phyloP scores from a whole-genome alignment of 768 basidiomycete species.

The Russula abietina region DNA sequence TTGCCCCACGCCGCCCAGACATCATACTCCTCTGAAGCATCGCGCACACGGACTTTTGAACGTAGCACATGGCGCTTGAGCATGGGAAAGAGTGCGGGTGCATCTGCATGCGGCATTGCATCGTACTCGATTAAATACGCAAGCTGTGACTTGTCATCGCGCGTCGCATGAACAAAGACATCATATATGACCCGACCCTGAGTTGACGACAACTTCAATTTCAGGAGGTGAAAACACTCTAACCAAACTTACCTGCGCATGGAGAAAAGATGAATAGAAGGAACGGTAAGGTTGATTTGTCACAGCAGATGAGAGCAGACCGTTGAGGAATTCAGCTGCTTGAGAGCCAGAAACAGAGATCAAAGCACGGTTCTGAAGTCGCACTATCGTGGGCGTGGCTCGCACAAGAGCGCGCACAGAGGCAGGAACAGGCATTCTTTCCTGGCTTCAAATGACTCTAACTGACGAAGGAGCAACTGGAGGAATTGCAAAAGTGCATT shows the following conservation, averaged over 20 bases:
- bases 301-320: slow-evolving; percentile 54
- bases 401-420: slow-evolving; percentile 41
- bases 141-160: slow-evolving; percentile 37
- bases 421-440: slow-evolving; percentile 34
- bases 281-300: slow-evolving; percentile 42
- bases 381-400: slow-evolving; percentile 44
- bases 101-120: slow-evolving; percentile 39
- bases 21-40: slow-evolving; percentile 71
- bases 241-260: slow-evolving; percentile 58
- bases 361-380: slow-evolving; percentile 57
- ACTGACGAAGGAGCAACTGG: too few species aligned
- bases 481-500: not conserved
- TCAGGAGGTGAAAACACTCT: slow-evolving; percentile 9
- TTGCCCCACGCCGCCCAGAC: slow-evolving; percentile 78
- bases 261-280: slow-evolving; percentile 66
- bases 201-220: slow-evolving; percentile 20
- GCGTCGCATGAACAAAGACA: slow-evolving; percentile 70
- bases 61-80: slow-evolving; percentile 84
- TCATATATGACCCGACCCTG: slow-evolving; percentile 90
- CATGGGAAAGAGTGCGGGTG: slow-evolving; percentile 55
- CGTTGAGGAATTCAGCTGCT: slow-evolving; percentile 75
- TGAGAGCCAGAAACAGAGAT: slow-evolving; percentile 78
- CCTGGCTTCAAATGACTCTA: not conserved
- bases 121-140: slow-evolving; percentile 73
- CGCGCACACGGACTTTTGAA: slow-evolving; percentile 78